These are phyloP conservation scores for Pseudogymnoascus sp. DNA, from an alignment of 2,329 filamentous ascomycete genomes.

Conservation along the genomic window DNA sequence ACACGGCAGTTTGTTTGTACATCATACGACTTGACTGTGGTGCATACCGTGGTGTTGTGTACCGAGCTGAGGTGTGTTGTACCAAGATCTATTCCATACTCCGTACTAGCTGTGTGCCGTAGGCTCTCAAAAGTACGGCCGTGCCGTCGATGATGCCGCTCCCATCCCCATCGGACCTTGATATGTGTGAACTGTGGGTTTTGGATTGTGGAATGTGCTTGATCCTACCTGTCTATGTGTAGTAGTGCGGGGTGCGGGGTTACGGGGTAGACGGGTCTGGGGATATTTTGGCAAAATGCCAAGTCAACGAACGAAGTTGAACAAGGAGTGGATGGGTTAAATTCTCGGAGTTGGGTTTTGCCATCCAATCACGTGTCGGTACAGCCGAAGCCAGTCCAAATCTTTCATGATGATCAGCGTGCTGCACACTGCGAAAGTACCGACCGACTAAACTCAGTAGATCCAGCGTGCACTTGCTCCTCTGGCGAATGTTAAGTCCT, in stretches of 20 bases:
- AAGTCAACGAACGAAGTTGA: neutral
- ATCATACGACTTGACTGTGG: neutral
- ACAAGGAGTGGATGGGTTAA: neutral
- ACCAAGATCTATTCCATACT: neutral
- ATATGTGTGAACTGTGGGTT: neutral
- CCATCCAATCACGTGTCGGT: neutral
- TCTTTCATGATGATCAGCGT: neutral
- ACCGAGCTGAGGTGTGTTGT: neutral
- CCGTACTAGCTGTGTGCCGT: neutral
- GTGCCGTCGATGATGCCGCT: neutral
- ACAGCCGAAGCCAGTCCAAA: neutral
- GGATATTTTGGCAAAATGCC: neutral
- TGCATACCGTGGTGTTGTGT: neutral
- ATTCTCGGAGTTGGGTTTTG: neutral
- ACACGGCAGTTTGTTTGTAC: neutral
- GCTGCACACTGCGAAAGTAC: neutral
- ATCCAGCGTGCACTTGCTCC: neutral
- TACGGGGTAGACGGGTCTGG: neutral
- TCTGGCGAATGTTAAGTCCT: neutral
- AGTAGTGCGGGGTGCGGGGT: neutral
- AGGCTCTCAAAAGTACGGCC: neutral
- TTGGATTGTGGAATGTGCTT: neutral
- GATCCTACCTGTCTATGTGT: neutral
- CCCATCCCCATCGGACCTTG: neutral
- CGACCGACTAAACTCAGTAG: neutral